Evolutionary conservation across 2,329 filamentous ascomycete species (phyloP).

Genomic region (Colletotrichum zoysiae): DNA sequence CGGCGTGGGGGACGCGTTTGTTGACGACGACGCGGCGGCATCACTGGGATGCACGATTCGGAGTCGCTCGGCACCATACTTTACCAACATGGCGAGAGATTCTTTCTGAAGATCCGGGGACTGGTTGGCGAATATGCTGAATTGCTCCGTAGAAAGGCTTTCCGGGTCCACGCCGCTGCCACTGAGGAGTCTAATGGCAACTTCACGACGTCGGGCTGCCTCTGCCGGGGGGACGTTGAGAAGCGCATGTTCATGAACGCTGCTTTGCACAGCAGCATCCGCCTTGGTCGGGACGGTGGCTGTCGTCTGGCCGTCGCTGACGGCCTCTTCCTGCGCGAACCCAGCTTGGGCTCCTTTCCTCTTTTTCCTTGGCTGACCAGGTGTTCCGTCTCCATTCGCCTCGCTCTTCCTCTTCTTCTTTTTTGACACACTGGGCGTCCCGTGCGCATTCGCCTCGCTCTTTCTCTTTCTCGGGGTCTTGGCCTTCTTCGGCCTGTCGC

Average conservation of each 20-base stretch:
- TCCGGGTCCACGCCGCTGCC: conserved; percentile 63
- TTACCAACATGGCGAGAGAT: conserved; percentile 67
- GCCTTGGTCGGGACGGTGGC: conserved; percentile 30
- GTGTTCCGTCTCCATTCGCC: conserved; percentile 41
- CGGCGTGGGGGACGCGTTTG: conserved; percentile 44
- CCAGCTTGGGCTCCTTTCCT: conserved; percentile 26
- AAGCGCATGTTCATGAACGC: conserved; percentile 39
- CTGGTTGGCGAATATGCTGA: conserved; percentile 71
- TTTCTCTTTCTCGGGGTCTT: conserved; percentile 46
- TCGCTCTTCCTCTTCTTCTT: conserved; percentile 42
- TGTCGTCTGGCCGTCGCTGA: conserved; percentile 7
- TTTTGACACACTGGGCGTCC: conserved; percentile 44
- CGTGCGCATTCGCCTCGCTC: conserved; percentile 42
- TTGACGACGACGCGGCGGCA: conserved; percentile 47
- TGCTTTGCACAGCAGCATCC: conserved; percentile 39
- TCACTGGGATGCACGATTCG: conserved; percentile 67
- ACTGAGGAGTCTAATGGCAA: conserved; percentile 61
- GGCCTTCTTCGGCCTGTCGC: conserved; percentile 47
- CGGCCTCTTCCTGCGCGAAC: conserved; percentile 13
- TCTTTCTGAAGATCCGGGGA: conserved; percentile 66
- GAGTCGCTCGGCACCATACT: conserved; percentile 69
- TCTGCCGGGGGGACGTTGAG: conserved; percentile 57
- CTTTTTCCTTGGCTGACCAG: conserved; percentile 43
- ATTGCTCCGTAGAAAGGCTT: conserved; percentile 67
- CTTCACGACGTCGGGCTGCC: conserved; percentile 62